Evolutionary conservation across 108 stramenopile genomes (phyloP).

Genomic region (Cyclostephanos invisitatus): DNA sequence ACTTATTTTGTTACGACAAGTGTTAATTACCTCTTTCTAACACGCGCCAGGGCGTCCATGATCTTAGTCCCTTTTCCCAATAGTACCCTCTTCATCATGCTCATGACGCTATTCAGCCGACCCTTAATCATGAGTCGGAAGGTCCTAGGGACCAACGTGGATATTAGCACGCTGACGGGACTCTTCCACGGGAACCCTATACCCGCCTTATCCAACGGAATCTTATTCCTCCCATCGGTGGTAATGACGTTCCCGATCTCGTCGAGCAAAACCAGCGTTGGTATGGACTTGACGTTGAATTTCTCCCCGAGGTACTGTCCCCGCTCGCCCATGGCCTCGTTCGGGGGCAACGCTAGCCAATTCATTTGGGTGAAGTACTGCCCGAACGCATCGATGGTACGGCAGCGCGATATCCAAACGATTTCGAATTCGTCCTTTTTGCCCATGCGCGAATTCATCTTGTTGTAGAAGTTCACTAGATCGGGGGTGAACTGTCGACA

Average conservation of each 20-base stretch:
- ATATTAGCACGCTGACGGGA: conserved; percentile 67
- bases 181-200: conserved; percentile 90
- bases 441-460: conserved; percentile 76
- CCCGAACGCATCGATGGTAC: conserved; percentile 76
- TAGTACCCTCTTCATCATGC: conserved; percentile 26
- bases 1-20: not conserved
- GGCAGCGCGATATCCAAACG: conserved; percentile 85
- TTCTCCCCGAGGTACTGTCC: conserved; percentile 72
- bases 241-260: conserved; percentile 88
- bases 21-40: not conserved
- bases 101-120: conserved; percentile 54
- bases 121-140: conserved; percentile 72
- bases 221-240: conserved; percentile 74
- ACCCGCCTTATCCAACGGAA: conserved; percentile 84
- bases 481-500: conserved; percentile 92
- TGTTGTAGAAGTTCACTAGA: conserved; percentile 82
- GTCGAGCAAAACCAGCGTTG: conserved; percentile 82
- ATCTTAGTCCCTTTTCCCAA: conserved; percentile 12
- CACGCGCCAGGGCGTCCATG: not conserved
- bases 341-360: conserved; percentile 84
- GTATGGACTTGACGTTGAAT: conserved; percentile 85
- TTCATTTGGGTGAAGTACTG: conserved; percentile 92
- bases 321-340: conserved; percentile 81
- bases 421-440: conserved; percentile 87
- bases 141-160: conserved; percentile 68